Conservation (phyloP, 352 stramenopile species). For the Saprolegnia parasitica region DNA sequence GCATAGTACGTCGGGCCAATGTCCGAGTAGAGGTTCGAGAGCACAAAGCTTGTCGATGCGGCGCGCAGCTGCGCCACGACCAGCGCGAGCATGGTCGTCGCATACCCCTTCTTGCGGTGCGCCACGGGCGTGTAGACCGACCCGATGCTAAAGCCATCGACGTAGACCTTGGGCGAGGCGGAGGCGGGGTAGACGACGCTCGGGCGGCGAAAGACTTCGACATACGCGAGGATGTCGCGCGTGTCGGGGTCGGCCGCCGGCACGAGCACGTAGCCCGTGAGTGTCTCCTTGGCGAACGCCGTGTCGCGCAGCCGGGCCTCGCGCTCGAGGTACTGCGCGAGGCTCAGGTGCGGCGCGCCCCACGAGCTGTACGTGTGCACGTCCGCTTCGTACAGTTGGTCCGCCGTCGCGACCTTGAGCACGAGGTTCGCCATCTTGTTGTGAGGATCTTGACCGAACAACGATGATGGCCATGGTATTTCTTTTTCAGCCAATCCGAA, state of each 20-base stretch:
- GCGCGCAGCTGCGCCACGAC: not conserved
- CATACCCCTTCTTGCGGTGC: constrained; percentile 24
- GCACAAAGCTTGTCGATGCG: not conserved
- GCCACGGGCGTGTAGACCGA: constrained; percentile 8
- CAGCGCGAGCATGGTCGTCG: constrained; percentile 2
- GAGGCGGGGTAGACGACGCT: not conserved
- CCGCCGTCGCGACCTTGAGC: not conserved
- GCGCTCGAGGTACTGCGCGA: constrained; percentile 9
- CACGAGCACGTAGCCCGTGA: constrained; percentile 18
- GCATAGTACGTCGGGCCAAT: constrained; percentile 14
- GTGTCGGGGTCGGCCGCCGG: constrained; percentile 5
- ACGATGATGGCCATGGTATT: no score
- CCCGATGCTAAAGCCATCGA: constrained; percentile 14
- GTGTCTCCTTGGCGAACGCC: constrained; percentile 1
- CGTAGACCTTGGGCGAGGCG: not conserved
- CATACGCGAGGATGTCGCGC: constrained; percentile 11
- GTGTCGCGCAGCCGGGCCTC: not conserved
- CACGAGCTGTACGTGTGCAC: not conserved
- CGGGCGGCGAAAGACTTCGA: constrained; percentile 15
- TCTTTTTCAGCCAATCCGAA: not conserved
- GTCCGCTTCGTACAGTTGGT: constrained; percentile 12
- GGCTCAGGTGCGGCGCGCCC: constrained; percentile 2
- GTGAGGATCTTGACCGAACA: not conserved
- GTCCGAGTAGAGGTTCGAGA: constrained; percentile 24
- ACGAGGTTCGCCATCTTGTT: not conserved